Base-by-base conservation (phyloP, 1,284 basidiomycete genomes). In the Ustilago esculenta region DNA sequence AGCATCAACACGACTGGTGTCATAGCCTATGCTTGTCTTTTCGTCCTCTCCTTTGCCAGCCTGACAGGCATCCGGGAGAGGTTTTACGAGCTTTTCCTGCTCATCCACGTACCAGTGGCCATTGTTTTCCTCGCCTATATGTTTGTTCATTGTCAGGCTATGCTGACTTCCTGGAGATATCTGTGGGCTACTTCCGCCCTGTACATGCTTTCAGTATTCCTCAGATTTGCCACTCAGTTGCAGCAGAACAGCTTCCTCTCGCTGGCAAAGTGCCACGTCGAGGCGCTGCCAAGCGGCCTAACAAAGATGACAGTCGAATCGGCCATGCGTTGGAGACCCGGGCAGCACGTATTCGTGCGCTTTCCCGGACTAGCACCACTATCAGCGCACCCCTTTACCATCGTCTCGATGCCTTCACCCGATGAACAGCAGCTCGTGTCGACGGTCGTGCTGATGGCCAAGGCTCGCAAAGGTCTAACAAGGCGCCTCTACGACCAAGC, bases 1-100 rank as follows among this genome's bases (percentile, higher is more conserved):
- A 53, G 43, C 41, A 64, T 65, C 44, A 70, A 74, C 59, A 75
- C 69, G 7, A 74, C 72, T 0, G 77, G 77, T 24, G 67, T 72
- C n/a, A 59, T 75, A 9, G 74, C 72, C 1, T 68, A 75, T 17
- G 71, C 51, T 1, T 55, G 72, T 15, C 53, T 76, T 5, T 63
- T 75, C 32, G 58, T 75, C 17, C 66, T 79, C 11, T 65, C 68
- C 6, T 58, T 70, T 20, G 72, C 72, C 4, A 76, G 74, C 52
- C 29, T 68, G n/a, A 56, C 66, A 1, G 56, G 65, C 14, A 52
- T 81, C 15, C 58, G 79, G 5, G 60, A 69, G 18, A 45, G 71
- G 33, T 75, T 63, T 27, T 81, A 81, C 65, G 74, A 79, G 44
- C 65, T 81, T 18, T 81, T 79, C 37, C 66, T 80, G 27, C 46